phyloP scores from a whole-genome alignment of 1,139 yeast genomes.

The Geotrichum klebahnii region DNA sequence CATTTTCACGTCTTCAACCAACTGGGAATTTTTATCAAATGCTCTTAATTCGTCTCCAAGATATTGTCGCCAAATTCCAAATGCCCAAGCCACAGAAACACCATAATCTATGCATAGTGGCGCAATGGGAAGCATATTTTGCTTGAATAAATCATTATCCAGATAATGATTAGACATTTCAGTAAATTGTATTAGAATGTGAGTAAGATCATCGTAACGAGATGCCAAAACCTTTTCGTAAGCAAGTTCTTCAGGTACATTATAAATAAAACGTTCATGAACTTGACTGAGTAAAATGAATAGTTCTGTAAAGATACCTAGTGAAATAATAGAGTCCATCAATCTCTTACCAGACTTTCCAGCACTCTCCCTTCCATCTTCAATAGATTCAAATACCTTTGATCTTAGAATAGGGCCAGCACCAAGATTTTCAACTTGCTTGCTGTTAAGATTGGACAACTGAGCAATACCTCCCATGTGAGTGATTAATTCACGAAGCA shows the following conservation, averaged over 20 bases:
- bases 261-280: conserved; percentile 36
- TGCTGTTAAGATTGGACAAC: conserved; percentile 57
- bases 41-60: conserved; percentile 38
- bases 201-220: conserved; percentile 65
- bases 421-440: conserved; percentile 64
- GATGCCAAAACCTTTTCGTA: conserved; percentile 72
- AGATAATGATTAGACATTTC: conserved; percentile 57
- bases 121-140: conserved; percentile 45
- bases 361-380: conserved; percentile 44
- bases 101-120: conserved; percentile 49
- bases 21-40: conserved; percentile 23
- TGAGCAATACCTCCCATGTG: conserved; percentile 83
- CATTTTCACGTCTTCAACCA: conserved; percentile 17
- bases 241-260: conserved; percentile 42
- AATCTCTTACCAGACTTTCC: conserved; percentile 52
- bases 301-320: conserved; percentile 56
- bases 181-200: conserved; percentile 60
- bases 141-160: conserved; percentile 38
- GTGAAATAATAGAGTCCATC: conserved; percentile 46
- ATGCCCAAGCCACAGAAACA: conserved; percentile 65
- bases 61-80: conserved; percentile 69
- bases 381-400: conserved; percentile 58
- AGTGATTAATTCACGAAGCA: conserved; percentile 63
- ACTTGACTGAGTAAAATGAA: conserved; percentile 60
- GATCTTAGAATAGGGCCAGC: conserved; percentile 59